phyloP scores from a whole-genome alignment of 2,329 filamentous ascomycete species.

The Conoideocrella luteorostrata region DNA sequence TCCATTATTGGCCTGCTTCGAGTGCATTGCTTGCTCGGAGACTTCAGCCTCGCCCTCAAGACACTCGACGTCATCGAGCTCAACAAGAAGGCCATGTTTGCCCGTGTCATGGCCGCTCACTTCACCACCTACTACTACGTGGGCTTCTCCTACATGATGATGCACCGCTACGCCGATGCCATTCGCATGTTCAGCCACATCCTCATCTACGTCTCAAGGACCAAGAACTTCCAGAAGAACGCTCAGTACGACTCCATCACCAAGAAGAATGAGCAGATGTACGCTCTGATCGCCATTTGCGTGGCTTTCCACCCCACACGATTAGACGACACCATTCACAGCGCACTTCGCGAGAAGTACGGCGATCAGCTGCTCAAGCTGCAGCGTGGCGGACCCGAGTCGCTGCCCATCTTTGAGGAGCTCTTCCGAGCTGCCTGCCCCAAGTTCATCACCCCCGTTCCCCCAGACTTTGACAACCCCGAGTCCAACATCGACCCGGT shows the following conservation, averaged over 20 bases:
- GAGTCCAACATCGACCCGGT: conserved; percentile 93
- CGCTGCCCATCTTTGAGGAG: conserved; percentile 95
- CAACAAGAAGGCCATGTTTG: conserved; percentile 99
- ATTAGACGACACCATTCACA: conserved; percentile 98
- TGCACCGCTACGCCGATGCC: conserved; percentile 97
- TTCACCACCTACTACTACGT: conserved; percentile 99
- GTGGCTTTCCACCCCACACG: conserved; percentile 96
- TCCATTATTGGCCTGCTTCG: conserved; percentile 96
- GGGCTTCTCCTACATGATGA: conserved; percentile 99
- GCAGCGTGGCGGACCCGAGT: conserved; percentile 91
- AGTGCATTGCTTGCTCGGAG: conserved; percentile 91
- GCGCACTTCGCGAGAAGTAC: conserved; percentile 95
- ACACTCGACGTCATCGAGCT: conserved; percentile 99
- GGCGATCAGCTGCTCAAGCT: conserved; percentile 96
- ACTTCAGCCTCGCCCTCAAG: conserved; percentile 97
- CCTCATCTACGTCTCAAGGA: conserved; percentile 94
- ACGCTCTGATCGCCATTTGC: conserved; percentile 96
- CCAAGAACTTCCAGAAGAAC: conserved; percentile 99
- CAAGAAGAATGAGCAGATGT: conserved; percentile 99
- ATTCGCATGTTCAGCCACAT: conserved; percentile 99
- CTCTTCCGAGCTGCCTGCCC: conserved; percentile 97
- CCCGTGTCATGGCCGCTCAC: conserved; percentile 97
- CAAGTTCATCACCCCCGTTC: conserved; percentile 97
- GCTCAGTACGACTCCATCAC: conserved; percentile 96
- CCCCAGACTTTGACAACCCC: conserved; percentile 96